These are phyloP conservation scores for Daldinia childiae DNA, from an alignment of 495 filamentous ascomycete species.

Conservation along the genomic window DNA sequence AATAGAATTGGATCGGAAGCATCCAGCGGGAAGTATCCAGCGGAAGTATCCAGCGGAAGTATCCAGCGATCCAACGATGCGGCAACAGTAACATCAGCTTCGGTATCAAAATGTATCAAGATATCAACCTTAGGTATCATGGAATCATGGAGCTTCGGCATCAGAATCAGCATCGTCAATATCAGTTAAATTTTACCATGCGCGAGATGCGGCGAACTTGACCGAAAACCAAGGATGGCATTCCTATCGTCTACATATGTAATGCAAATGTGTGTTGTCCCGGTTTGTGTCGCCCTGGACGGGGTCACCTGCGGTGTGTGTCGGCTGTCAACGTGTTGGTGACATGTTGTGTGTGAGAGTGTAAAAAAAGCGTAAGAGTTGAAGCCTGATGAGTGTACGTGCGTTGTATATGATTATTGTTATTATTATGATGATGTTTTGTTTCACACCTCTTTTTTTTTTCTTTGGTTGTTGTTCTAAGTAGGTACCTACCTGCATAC, in stretches of 20 bases:
- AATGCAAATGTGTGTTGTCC: constrained; percentile 46
- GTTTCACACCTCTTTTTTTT: not conserved
- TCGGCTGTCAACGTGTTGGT: constrained; percentile 45
- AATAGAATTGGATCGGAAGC: not conserved
- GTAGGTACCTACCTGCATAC: no score
- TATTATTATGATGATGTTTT: constrained; percentile 1
- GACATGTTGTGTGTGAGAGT: constrained; percentile 40
- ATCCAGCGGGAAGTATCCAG: not conserved
- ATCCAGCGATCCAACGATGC: not conserved
- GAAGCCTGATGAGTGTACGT: constrained; percentile 14
- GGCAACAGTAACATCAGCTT: not conserved
- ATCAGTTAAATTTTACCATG: constrained; percentile 28
- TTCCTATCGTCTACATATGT: constrained; percentile 31
- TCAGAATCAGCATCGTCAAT: constrained; percentile 18
- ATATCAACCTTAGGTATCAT: not conserved
- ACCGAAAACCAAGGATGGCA: constrained; percentile 42
- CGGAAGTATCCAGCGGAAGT: not conserved
- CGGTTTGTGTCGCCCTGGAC: constrained; percentile 40
- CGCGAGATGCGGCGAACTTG: constrained; percentile 43
- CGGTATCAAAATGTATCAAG: constrained; percentile 1
- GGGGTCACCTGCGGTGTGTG: constrained; percentile 43
- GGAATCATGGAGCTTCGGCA: constrained; percentile 6
- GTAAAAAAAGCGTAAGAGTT: constrained; percentile 10
- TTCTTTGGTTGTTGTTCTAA: not conserved
- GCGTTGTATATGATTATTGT: not conserved